Evolutionary conservation across 1,284 basidiomycete genomes (phyloP), one percentile per base, ranked within the genome.

Genomic region (Apiotrichum gracile): DNA sequence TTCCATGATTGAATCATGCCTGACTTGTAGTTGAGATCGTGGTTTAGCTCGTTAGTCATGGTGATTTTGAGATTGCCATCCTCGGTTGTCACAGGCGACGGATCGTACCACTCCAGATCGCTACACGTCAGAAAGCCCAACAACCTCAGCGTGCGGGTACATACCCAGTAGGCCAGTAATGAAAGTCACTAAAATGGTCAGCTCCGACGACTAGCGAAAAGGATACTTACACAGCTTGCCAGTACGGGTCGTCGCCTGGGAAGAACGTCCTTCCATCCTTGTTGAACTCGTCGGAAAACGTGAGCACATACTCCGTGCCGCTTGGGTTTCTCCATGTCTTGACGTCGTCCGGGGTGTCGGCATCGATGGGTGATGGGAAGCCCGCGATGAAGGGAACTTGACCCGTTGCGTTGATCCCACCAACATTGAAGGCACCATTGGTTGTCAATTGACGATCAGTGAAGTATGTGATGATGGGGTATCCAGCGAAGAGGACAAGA

Each of bases 61-160:
- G 86, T 90, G 64, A 97, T 86, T 64, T 86, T 81, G 35, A 98
- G 81, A 31, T 83, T 78, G 10, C 94, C 94, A 59, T 82, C 78
- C 47, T 75, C 76, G 1, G 94, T 98, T 1, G 83, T 88, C 55
- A 92, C 77, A 4, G 87, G 85, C 14, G 79, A 81, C 0, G 93
- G 92, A 63, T 90, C 86, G 74, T 91, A 85, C 85, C 85, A 88
- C 68, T 88, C 85, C 55, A 82, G 56, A 68, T 87, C 85, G 17
- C 67, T 77, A 3, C 81, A 6, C 44, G 64, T 51, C 19, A 53
- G 54, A 46, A 2, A 19, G 16, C 6, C 17, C 14, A 19, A 1
- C 16, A 35, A 19, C 13, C 2, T 6, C 6, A 17, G 25, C 2
- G 4, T 13, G 21, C 19, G 12, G 22, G 21, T 10, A 52, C 70